Base-by-base conservation (phyloP, 2,329 filamentous ascomycete species). In the Paecilomyces fulvus region DNA sequence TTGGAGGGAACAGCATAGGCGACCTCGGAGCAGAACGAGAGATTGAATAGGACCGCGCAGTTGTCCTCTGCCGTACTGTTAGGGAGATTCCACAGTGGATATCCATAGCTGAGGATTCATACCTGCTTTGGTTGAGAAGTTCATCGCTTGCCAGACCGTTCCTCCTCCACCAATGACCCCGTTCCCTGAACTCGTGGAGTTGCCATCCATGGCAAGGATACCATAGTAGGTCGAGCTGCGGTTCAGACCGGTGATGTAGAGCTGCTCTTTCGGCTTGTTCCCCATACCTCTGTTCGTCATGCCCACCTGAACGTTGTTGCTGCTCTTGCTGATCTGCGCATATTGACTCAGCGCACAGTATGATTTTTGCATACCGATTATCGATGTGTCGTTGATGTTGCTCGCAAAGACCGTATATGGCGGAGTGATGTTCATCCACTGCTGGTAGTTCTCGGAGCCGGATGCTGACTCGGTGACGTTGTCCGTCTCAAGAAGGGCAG, bases 1-100 rank as follows among this genome's bases (percentile, higher is more conserved):
- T 95, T 95, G 46, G 88, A 86, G 0, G 94, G 94, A 0, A 96
- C 94, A 6, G 92, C 88, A 68, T 96, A 96, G 53, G 92, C 90
- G 51, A 92, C 88, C 64, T 92, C 84, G 63, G 87, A 82, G 75
- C 94, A 99, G 71, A 97, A 95, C 0, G 85, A 79, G n/a, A 99
- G 83, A 67, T 95, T 86, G 70, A 86, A 92, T 50, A 97, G 80
- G 46, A 99, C 80, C 58, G 87, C 87, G 71, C 94, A 99, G 66
- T 92, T 95, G 58, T 84, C 82, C 57, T 88, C 89, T 84, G 64
- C 37, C 31, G n/a, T 46, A 43, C 28, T 30, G 21, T 58, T 23
- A 57, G 53, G 10, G 48, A 51, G 28, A 33, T 14, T 53, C 8
- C 10, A 14, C 14, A 37, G 30, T 25, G 23, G 4, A 53, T 14